phyloP scores from a whole-genome alignment of 2,329 filamentous ascomycete species.

The Dissoconium aciculare region DNA sequence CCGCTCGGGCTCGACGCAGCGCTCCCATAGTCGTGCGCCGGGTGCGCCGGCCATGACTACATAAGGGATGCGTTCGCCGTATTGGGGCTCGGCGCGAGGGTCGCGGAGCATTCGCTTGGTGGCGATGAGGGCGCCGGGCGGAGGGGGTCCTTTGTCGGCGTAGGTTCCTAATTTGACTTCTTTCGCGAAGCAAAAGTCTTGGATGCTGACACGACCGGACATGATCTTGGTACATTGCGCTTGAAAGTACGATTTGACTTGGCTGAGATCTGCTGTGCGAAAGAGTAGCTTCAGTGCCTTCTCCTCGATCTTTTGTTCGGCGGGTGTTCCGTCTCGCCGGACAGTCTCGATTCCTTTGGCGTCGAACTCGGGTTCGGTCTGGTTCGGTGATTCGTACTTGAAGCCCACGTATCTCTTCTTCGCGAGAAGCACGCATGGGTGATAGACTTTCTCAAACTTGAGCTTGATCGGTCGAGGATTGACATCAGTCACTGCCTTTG shows the following conservation, averaged over 20 bases:
- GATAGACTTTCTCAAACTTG: slow-evolving; percentile 97
- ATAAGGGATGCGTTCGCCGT: slow-evolving; percentile 88
- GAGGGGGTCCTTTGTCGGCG: slow-evolving; percentile 61
- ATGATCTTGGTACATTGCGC: slow-evolving; percentile 84
- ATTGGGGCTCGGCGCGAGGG: slow-evolving; percentile 75
- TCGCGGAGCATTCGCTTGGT: slow-evolving; percentile 77
- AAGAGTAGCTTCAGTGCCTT: slow-evolving; percentile 81
- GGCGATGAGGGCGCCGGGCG: slow-evolving; percentile 78
- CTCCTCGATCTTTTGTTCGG: slow-evolving; percentile 93
- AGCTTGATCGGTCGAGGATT: slow-evolving; percentile 88
- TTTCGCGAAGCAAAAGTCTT: slow-evolving; percentile 90
- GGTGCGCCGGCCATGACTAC: slow-evolving; percentile 83
- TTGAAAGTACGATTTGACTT: slow-evolving; percentile 83
- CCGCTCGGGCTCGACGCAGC: slow-evolving; percentile 76
- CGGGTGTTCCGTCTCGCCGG: slow-evolving; percentile 81
- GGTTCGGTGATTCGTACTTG: slow-evolving; percentile 71
- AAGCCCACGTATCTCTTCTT: slow-evolving; percentile 98
- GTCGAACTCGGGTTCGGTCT: slow-evolving; percentile 76
- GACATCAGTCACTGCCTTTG: slow-evolving; percentile 68
- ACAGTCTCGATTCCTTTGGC: slow-evolving; percentile 98
- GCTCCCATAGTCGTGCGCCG: slow-evolving; percentile 70
- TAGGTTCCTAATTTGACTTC: slow-evolving; percentile 88
- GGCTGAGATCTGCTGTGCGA: slow-evolving; percentile 72
- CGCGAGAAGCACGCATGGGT: slow-evolving; percentile 81
- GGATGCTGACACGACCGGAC: slow-evolving; percentile 70